These are phyloP conservation scores for Aspergillus novofumigatus DNA, from an alignment of 2,329 filamentous ascomycete species.

Conservation along the genomic window DNA sequence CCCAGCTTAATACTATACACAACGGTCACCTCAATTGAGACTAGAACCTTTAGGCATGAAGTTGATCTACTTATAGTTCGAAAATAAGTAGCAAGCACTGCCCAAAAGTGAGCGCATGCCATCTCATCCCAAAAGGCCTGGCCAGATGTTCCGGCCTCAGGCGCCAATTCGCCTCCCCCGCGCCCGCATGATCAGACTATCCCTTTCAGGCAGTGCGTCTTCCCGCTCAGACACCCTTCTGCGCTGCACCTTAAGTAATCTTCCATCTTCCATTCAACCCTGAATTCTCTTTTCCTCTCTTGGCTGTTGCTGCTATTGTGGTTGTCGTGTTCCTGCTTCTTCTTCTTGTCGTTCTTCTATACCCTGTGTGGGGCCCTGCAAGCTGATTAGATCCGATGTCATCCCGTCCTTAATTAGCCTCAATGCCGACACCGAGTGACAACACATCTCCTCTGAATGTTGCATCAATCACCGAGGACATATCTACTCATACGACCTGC, in stretches of 20 bases:
- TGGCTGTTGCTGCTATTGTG: neutral
- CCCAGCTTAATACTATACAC: neutral
- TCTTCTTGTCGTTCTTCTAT: slow-evolving; percentile 18
- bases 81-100: neutral
- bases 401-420: slow-evolving; percentile 34
- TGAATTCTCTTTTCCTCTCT: slow-evolving; percentile 5
- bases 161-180: slow-evolving; percentile 29
- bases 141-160: slow-evolving; percentile 17
- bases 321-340: slow-evolving; percentile 17
- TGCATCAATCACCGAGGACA: slow-evolving; percentile 41
- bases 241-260: slow-evolving; percentile 7
- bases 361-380: slow-evolving; percentile 2
- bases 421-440: slow-evolving; percentile 50
- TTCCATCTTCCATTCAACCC: slow-evolving; percentile 1
- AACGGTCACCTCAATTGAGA: neutral
- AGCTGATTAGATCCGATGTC: slow-evolving; percentile 30
- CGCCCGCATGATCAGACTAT: slow-evolving; percentile 37
- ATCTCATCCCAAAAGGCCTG: neutral
- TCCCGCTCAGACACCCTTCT: slow-evolving; percentile 13
- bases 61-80: neutral
- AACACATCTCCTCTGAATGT: slow-evolving; percentile 40
- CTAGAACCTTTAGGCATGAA: neutral
- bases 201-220: slow-evolving; percentile 20
- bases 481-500: slow-evolving; percentile 46
- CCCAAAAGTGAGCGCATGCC: neutral